Evolutionary conservation across 2,329 filamentous ascomycete species (phyloP).

Genomic region (Alternaria conjuncta): DNA sequence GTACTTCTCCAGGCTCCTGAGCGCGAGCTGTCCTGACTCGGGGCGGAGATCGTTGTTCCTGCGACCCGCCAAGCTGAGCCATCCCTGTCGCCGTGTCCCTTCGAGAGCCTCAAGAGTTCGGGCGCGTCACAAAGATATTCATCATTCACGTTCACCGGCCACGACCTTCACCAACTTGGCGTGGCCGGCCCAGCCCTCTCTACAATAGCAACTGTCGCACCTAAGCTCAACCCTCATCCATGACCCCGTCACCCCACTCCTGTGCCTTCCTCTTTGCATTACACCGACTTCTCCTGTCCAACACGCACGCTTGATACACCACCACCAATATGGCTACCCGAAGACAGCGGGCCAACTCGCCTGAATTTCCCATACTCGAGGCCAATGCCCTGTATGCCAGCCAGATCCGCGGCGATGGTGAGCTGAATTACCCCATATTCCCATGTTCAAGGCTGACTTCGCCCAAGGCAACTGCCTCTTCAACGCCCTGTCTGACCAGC

Average conservation of each 20-base stretch:
- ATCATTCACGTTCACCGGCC: conserved; percentile 30
- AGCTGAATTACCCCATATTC: conserved; percentile 41
- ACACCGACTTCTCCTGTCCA: conserved; percentile 43
- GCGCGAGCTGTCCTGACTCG: conserved; percentile 14
- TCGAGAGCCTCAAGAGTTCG: conserved; percentile 31
- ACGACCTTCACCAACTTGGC: conserved; percentile 33
- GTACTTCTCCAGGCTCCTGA: conserved; percentile 4
- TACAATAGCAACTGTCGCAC: conserved; percentile 11
- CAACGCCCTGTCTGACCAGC: conserved; percentile 70
- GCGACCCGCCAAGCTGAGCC: conserved; percentile 20
- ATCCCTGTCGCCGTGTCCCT: conserved; percentile 22
- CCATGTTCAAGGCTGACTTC: conserved; percentile 24
- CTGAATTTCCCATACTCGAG: conserved; percentile 63
- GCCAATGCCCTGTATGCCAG: conserved; percentile 65
- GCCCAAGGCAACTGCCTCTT: conserved; percentile 71
- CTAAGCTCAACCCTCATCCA: conserved; percentile 25
- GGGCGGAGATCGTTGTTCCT: conserved; percentile 27
- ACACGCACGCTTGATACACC: conserved; percentile 28
- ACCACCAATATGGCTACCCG: conserved; percentile 40
- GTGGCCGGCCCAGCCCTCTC: conserved; percentile 28
- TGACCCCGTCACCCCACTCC: conserved; percentile 35
- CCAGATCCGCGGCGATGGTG: conserved; percentile 68
- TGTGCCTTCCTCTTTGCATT: conserved; percentile 30
- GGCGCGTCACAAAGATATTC: conserved; percentile 37
- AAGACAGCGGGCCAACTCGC: conserved; percentile 36